Base-by-base conservation (phyloP, 441 rosid genomes). In the Pelargonium citronellum region DNA sequence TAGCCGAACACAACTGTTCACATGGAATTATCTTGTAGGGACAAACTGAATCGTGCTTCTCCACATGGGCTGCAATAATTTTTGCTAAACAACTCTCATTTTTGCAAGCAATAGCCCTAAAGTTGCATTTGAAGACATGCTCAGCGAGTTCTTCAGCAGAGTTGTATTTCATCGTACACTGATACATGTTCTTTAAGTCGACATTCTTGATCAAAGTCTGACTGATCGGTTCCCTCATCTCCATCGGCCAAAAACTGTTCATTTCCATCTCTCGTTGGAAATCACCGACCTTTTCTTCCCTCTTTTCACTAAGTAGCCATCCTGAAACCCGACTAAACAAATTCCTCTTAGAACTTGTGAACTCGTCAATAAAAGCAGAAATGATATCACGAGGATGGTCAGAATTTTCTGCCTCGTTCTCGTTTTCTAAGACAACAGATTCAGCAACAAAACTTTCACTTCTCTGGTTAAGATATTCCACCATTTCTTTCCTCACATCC, bases 241-340 rank as follows among this genome's bases (percentile, higher is more conserved):
- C 91, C 0, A 79, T 71, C 47, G 77, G 70, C 99, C 99, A 92
- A 77, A 95, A 95, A 37, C 89, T 89, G 44, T 83, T 90, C 41
- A 79, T 67, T 79, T 90, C 97, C 96, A 95, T 86, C 78, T 90
- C 98, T 64, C 92, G 96, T 13, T 80, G 83, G 17, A 90, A 87
- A 72, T 95, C 97, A 80, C 90, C 97, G 0, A 92, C 82, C 70
- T 82, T 87, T 69, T 95, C 99, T 75, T 95, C 99, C 69, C 96
- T 83, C 68, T 79, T 84, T 37, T 90, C 99, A 44, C 96, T 95
- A 19, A 87, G 84, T 68, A 95, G 65, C 99, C 98, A 90, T 46
- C 91, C 96, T 0, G 97, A 90, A 65, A 94, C 96, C 74, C 92
- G 78, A 73, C 95, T 84, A 34, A 90, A 85, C 5, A 87, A 78